phyloP scores from a whole-genome alignment of 805 yeast species.

The Suhomyces xylopsoci region DNA sequence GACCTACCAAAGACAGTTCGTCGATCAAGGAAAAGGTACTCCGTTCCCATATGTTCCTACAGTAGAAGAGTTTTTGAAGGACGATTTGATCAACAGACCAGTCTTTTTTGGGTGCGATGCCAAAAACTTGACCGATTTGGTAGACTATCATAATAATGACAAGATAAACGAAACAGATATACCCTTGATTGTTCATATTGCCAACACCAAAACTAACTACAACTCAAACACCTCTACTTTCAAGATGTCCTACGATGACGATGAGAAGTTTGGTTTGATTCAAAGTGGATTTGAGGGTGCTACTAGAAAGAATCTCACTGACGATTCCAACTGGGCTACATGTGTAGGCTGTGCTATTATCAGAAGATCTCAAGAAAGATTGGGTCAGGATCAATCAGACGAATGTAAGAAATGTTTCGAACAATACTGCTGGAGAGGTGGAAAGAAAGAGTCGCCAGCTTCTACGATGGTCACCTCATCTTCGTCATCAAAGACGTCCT shows the following conservation, averaged over 20 bases:
- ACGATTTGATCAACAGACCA: conserved; percentile 21
- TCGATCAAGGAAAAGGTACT: conserved; percentile 22
- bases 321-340: conserved; percentile 18
- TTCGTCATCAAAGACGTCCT: not conserved
- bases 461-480: conserved; percentile 4
- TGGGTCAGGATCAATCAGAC: conserved; percentile 17
- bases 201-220: conserved; percentile 15
- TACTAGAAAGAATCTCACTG: conserved; percentile 17
- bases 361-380: conserved; percentile 21
- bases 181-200: conserved; percentile 21
- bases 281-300: conserved; percentile 20
- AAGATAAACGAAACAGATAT: conserved; percentile 25
- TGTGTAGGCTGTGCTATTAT: conserved; percentile 28
- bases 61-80: conserved; percentile 15
- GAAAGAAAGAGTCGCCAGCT: conserved; percentile 10
- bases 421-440: conserved; percentile 23
- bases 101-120: conserved; percentile 29
- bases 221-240: conserved; percentile 21
- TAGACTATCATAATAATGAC: conserved; percentile 15
- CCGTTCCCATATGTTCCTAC: conserved; percentile 28
- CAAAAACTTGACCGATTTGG: conserved; percentile 17
- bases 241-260: conserved; percentile 19
- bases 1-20: conserved; percentile 25
- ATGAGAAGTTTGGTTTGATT: conserved; percentile 14
- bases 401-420: conserved; percentile 20